phyloP scores from a whole-genome alignment of 306 rosid species.

The Cicer yamashitae region DNA sequence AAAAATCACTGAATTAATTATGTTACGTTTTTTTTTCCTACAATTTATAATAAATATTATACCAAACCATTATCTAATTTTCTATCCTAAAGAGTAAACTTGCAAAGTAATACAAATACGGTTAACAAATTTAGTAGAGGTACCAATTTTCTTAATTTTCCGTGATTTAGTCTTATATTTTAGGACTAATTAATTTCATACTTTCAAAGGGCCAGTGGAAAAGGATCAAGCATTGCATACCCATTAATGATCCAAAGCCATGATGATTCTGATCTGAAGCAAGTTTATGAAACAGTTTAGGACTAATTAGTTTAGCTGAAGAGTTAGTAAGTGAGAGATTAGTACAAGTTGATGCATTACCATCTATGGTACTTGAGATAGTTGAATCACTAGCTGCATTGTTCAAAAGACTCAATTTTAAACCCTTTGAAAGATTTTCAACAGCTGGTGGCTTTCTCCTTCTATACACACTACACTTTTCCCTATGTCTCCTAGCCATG shows the following conservation, averaged over 20 bases:
- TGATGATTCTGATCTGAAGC: slow-evolving; percentile 40
- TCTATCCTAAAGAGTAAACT: no score
- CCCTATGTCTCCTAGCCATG: slow-evolving; percentile 83
- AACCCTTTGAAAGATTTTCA: slow-evolving; percentile 39
- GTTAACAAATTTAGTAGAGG: no score
- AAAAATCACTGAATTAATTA: no score
- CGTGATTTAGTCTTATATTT: no score
- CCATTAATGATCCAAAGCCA: slow-evolving; percentile 42
- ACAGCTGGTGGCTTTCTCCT: slow-evolving; percentile 58
- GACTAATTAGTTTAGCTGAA: slow-evolving; percentile 39
- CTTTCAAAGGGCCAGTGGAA: slow-evolving; percentile 7
- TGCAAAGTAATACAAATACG: no score
- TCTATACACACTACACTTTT: slow-evolving; percentile 57
- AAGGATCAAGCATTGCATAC: slow-evolving; percentile 48
- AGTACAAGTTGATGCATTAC: slow-evolving; percentile 72
- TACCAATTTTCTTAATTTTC: no score
- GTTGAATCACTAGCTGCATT: slow-evolving; percentile 65
- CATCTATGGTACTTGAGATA: slow-evolving; percentile 63
- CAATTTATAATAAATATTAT: no score
- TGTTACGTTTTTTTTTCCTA: no score
- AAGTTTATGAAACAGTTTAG: slow-evolving; percentile 21
- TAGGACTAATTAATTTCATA: neutral
- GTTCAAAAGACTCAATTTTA: slow-evolving; percentile 40
- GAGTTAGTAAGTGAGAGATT: slow-evolving; percentile 65
- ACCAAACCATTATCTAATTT: no score